Evolutionary conservation across 169 alveolate genomes (phyloP).

Genomic region (Cryptosporidium parvum): DNA sequence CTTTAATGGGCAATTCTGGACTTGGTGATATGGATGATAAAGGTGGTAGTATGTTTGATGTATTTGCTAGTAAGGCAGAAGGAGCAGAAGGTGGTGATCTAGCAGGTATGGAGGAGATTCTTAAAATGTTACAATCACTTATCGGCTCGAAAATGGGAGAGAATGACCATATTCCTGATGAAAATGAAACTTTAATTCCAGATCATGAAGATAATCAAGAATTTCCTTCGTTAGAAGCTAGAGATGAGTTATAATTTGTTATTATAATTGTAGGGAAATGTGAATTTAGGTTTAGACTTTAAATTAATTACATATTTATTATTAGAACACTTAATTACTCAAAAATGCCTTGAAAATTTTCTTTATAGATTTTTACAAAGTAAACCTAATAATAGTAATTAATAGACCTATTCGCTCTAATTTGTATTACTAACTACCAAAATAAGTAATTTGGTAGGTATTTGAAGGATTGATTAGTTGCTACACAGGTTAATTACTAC

Average conservation of each 20-base stretch:
- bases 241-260: constrained; percentile 28
- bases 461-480: neutral
- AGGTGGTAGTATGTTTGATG: constrained; percentile 56
- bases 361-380: neutral
- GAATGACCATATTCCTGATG: neutral
- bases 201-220: constrained; percentile 31
- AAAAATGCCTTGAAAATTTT: neutral
- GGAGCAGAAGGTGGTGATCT: constrained; percentile 47
- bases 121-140: constrained; percentile 58
- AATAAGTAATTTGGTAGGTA: neutral
- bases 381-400: neutral
- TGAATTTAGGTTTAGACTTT: neutral
- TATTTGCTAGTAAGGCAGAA: constrained; percentile 58
- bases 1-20: constrained; percentile 64
- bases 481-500: neutral
- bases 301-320: neutral
- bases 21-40: constrained; percentile 37
- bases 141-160: constrained; percentile 31
- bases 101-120: constrained; percentile 64
- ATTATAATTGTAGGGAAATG: neutral
- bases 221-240: neutral
- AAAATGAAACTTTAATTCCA: neutral
- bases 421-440: neutral
- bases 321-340: neutral
- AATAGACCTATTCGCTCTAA: neutral